phyloP scores from a whole-genome alignment of 805 yeast species.

The Yamadazyma phyllophila region DNA sequence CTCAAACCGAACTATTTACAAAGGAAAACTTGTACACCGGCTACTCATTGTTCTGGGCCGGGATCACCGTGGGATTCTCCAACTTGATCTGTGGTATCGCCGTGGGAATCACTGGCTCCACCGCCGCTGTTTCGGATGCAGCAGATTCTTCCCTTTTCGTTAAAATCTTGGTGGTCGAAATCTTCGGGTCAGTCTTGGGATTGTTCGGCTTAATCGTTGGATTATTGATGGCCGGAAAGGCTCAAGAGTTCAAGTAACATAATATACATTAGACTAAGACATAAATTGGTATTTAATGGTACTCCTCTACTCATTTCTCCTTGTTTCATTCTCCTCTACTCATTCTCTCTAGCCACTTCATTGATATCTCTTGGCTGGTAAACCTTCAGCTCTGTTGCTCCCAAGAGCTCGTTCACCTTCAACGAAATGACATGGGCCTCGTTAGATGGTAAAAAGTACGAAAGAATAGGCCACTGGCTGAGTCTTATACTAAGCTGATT shows the following conservation, averaged over 20 bases:
- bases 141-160: conserved; percentile 95
- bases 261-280: background rate
- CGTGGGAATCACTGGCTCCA: conserved; percentile 96
- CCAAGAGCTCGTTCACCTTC: background rate
- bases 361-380: background rate
- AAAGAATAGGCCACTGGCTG: background rate
- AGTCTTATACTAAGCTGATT: background rate
- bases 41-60: conserved; percentile 96
- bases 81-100: conserved; percentile 96
- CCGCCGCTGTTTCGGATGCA: conserved; percentile 98
- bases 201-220: conserved; percentile 96
- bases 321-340: too few species aligned
- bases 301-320: too few species aligned
- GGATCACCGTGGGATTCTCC: conserved; percentile 89
- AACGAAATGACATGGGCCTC: background rate
- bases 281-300: too few species aligned
- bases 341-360: too few species aligned
- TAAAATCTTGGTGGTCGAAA: conserved; percentile 93
- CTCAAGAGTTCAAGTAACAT: conserved; percentile 75
- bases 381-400: background rate
- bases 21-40: conserved; percentile 91
- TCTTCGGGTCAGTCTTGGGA: conserved; percentile 95
- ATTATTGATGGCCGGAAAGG: conserved; percentile 93
- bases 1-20: conserved; percentile 62
- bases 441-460: background rate